Percentiles rank a stretch among this genome's conserved stretches.
Conservation (phyloP, 83 land plant species). For the Thuja plicata region DNA sequence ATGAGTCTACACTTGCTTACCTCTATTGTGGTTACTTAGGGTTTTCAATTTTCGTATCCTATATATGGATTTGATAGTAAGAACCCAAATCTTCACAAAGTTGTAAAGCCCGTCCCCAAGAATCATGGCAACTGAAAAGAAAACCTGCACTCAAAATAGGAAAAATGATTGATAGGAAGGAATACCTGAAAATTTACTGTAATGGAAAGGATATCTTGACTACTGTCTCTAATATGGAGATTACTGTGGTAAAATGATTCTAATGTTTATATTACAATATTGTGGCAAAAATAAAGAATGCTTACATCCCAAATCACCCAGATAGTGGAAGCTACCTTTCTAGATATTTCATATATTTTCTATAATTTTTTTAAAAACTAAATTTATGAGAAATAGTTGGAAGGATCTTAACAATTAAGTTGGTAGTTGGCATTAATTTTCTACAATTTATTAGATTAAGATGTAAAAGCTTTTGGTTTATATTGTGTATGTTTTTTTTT, state of each 20-base stretch:
- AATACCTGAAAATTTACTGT: neutral
- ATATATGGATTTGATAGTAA: constrained; percentile 21
- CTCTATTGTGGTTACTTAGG: constrained; percentile 32
- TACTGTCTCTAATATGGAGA: neutral
- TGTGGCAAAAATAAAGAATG: neutral
- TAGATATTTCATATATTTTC: too few species aligned
- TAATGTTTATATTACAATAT: too few species aligned
- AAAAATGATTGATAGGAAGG: neutral
- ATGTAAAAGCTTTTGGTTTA: too few species aligned
- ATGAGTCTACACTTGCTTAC: neutral
- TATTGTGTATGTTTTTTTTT: too few species aligned
- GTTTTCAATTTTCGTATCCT: constrained; percentile 10
- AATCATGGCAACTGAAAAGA: constrained; percentile 60
- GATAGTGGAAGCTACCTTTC: neutral
- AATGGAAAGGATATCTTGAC: neutral
- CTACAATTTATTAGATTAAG: too few species aligned
- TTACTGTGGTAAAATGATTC: neutral
- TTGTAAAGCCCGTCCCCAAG: constrained; percentile 73
- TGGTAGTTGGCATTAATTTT: too few species aligned
- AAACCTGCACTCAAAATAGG: constrained; percentile 30
- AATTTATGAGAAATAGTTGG: neutral
- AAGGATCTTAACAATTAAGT: too few species aligned
- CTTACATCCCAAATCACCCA: neutral
- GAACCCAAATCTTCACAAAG: constrained; percentile 34
- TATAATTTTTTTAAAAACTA: neutral